Evolutionary conservation across 2,329 filamentous ascomycete genomes (phyloP).

Genomic region (Pseudocercospora fijiensis): DNA sequence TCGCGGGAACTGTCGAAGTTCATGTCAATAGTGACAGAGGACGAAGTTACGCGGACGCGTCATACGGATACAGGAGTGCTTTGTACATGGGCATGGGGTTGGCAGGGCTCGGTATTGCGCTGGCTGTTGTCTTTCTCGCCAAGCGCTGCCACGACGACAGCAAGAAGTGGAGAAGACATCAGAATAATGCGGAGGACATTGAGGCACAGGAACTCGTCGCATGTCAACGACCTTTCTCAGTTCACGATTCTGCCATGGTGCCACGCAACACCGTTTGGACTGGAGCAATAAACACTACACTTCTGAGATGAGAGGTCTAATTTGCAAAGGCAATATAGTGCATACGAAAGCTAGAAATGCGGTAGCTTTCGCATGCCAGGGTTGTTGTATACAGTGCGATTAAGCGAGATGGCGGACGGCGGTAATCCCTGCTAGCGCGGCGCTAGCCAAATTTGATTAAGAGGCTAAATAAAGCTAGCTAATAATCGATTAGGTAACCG

Average conservation of each 20-base stretch:
- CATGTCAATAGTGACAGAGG: conserved; percentile 47
- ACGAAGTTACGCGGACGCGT: conserved; percentile 33
- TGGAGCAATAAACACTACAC: too few relatives aligned
- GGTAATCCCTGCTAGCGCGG: too few relatives aligned
- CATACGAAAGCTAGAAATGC: too few relatives aligned
- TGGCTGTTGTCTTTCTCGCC: conserved; percentile 33
- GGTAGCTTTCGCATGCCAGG: too few relatives aligned
- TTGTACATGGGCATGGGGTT: conserved; percentile 44
- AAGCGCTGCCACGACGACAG: conserved; percentile 27
- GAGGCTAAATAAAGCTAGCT: too few relatives aligned
- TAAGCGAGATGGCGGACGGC: too few relatives aligned
- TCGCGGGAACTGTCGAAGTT: conserved; percentile 63
- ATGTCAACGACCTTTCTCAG: neutral
- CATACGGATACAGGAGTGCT: conserved; percentile 44
- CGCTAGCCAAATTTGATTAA: too few relatives aligned
- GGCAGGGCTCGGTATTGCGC: conserved; percentile 30
- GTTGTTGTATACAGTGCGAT: too few relatives aligned
- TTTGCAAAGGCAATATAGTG: too few relatives aligned
- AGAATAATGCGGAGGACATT: neutral
- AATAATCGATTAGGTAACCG: too few relatives aligned
- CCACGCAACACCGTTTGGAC: too few relatives aligned
- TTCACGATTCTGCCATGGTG: neutral
- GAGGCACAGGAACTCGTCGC: neutral
- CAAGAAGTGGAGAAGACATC: neutral
- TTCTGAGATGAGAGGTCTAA: neutral